Base-by-base conservation (phyloP, 1,139 yeast genomes). In the Candida mesenterica region DNA sequence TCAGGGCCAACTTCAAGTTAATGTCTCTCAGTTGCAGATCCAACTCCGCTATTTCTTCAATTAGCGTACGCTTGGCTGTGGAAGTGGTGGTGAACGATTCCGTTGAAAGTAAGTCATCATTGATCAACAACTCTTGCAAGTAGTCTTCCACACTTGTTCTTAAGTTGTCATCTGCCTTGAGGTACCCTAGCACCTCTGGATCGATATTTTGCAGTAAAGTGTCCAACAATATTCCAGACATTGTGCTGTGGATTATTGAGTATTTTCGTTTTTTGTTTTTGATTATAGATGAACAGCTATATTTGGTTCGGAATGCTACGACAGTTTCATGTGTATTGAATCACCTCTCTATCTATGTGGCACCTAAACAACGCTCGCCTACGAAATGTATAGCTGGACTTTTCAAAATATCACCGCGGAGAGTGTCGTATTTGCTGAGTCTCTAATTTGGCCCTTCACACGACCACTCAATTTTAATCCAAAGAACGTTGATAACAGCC, bases 21-120 rank as follows among this genome's bases (percentile, higher is more conserved):
- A 66, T 50, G 10, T 51, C 52, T 17, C 70, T 49, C 37, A 57
- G 63, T 12, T 50, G 47, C 45, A 54, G 57, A 38, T 70, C 75
- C 33, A 71, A 55, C 42, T 70, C 75, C 2, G 75, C 77, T 14
- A 71, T 70, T 43, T 70, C 76, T 41, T 69, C 75, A 3, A 62
- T 65, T 29, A 69, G 45, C 1, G 73, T 67, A 29, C 50, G 53
- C 24, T 45, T 45, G 17, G 49, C 42, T 9, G 39, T 31, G 28
- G 36, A 45, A 14, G 61, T 56, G 28, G 68, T 63, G 30, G 70
- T 65, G 49, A 55, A 67, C 1, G 56, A 50, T 10, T 68, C 75
- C 3, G 73, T 67, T 10, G 73, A 65, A 22, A 70, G 49, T 24
- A 70, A 51, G 31, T 68, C 68, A 38, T 69, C 72, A 41, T 68